Percentiles rank a stretch among this genome's conserved stretches.
These are phyloP conservation scores for Capsicum chinense DNA, from an alignment of 257 asterid species.

Conservation along the genomic window DNA sequence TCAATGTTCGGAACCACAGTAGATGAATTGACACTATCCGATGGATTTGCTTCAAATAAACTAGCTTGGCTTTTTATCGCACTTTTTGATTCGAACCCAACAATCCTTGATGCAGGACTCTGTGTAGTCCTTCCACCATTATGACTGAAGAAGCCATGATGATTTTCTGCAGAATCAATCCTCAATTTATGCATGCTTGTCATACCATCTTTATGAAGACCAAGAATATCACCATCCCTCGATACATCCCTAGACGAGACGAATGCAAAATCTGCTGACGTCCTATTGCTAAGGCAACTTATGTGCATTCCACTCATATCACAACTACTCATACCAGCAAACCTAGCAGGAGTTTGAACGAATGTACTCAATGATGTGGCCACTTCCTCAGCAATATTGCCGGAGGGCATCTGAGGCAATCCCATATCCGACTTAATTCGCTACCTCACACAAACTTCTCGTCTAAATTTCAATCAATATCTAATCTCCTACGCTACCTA, in stretches of 20 bases:
- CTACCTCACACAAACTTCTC: slow-evolving; percentile 23
- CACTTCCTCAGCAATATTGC: slow-evolving; percentile 62
- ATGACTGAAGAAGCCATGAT: slow-evolving; percentile 39
- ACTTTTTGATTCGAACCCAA: slow-evolving; percentile 69
- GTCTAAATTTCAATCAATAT: background rate
- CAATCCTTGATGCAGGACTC: slow-evolving; percentile 71
- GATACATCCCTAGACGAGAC: slow-evolving; percentile 54
- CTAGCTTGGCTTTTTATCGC: slow-evolving; percentile 32
- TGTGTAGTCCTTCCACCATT: slow-evolving; percentile 56
- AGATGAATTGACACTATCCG: slow-evolving; percentile 39
- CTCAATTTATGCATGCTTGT: slow-evolving; percentile 52
- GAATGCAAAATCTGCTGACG: slow-evolving; percentile 45
- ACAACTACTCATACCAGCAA: slow-evolving; percentile 54
- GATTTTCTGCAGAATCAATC: slow-evolving; percentile 54
- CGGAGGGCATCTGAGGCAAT: slow-evolving; percentile 73
- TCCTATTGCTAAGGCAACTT: slow-evolving; percentile 42
- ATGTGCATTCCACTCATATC: slow-evolving; percentile 54
- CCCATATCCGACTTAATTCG: slow-evolving; percentile 56
- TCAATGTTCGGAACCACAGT: slow-evolving; percentile 34
- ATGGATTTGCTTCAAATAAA: slow-evolving; percentile 42
- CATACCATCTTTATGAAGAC: slow-evolving; percentile 56
- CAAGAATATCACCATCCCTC: slow-evolving; percentile 48
- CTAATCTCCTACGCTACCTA: slow-evolving; percentile 25
- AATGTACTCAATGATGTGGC: slow-evolving; percentile 55
- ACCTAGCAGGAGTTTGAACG: slow-evolving; percentile 51